Percentiles rank a stretch among this genome's conserved stretches.
These are phyloP conservation scores for Crithidia expoeki DNA, from an alignment of 208 protist genomes.

Conservation along the genomic window DNA sequence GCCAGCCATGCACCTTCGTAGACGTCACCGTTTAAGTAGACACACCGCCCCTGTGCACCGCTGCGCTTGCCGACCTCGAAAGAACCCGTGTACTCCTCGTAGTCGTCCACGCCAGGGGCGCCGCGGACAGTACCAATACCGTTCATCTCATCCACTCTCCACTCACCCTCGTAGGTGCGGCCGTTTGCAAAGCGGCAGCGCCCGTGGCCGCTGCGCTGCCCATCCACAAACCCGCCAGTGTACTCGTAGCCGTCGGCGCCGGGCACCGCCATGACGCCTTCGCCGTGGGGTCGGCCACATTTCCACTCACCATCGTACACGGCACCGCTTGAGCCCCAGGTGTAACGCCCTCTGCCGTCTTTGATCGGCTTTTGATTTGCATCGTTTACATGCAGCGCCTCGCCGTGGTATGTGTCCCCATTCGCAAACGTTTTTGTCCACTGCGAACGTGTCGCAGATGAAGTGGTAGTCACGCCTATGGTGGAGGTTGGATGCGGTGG, in stretches of 20 bases:
- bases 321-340: slow-evolving; percentile 57
- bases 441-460: slow-evolving; percentile 32
- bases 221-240: slow-evolving; percentile 53
- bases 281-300: slow-evolving; percentile 60
- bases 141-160: slow-evolving; percentile 79
- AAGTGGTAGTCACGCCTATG: not conserved
- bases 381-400: slow-evolving; percentile 64
- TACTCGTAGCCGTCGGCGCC: slow-evolving; percentile 69
- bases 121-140: slow-evolving; percentile 69
- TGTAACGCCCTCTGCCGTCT: slow-evolving; percentile 66
- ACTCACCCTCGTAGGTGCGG: slow-evolving; percentile 79
- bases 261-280: slow-evolving; percentile 61
- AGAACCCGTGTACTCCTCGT: slow-evolving; percentile 63
- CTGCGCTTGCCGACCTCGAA: slow-evolving; percentile 64
- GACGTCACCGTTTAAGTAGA: slow-evolving; percentile 71
- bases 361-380: slow-evolving; percentile 56
- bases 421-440: slow-evolving; percentile 76
- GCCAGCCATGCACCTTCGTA: slow-evolving; percentile 77
- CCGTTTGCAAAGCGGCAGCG: slow-evolving; percentile 79
- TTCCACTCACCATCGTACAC: slow-evolving; percentile 65
- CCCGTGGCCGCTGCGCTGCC: slow-evolving; percentile 73
- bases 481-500: slow-evolving; percentile 3
- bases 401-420: slow-evolving; percentile 68
- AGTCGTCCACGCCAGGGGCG: slow-evolving; percentile 59
- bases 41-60: slow-evolving; percentile 62